These are phyloP conservation scores for Coelastrella sp. DNA, from an alignment of 139 green algal genomes.

Conservation along the genomic window DNA sequence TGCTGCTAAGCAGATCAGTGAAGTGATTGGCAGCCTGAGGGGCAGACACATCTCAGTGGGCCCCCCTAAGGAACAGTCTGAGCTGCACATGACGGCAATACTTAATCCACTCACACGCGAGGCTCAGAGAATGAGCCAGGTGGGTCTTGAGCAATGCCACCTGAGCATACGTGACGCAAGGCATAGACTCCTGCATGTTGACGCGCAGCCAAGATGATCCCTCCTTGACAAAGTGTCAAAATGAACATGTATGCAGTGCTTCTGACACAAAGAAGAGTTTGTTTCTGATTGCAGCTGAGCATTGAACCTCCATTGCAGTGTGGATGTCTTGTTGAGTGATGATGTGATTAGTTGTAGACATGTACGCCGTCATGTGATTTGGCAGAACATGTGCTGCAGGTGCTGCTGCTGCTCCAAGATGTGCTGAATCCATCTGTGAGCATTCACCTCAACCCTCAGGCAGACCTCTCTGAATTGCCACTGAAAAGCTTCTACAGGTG, in stretches of 20 bases:
- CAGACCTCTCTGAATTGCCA: slow-evolving; percentile 82
- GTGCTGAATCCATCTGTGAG: slow-evolving; percentile 48
- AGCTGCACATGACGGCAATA: slow-evolving; percentile 67
- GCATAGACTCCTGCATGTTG: too few relatives aligned
- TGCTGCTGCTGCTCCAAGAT: slow-evolving; percentile 67
- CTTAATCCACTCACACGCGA: slow-evolving; percentile 77
- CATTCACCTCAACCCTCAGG: slow-evolving; percentile 72
- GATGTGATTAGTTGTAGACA: background rate
- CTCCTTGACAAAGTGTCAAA: too few relatives aligned
- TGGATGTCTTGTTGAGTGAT: background rate
- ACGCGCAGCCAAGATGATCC: too few relatives aligned
- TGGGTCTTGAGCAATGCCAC: background rate
- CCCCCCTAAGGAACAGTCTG: background rate
- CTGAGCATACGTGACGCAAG: too few relatives aligned
- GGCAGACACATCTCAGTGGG: slow-evolving; percentile 9
- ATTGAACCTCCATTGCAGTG: background rate
- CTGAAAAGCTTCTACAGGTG: slow-evolving; percentile 92
- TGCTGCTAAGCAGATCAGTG: slow-evolving; percentile 49
- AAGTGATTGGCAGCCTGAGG: slow-evolving; percentile 26
- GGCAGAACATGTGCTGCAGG: slow-evolving; percentile 24
- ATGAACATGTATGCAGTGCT: too few relatives aligned
- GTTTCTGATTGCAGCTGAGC: background rate
- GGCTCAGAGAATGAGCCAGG: slow-evolving; percentile 61
- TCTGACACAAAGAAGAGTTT: background rate
- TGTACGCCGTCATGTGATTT: background rate